Evolutionary conservation across 306 rosid species (phyloP), one percentile per base, ranked within the genome.

Genomic region (Castanopsis chinensis): DNA sequence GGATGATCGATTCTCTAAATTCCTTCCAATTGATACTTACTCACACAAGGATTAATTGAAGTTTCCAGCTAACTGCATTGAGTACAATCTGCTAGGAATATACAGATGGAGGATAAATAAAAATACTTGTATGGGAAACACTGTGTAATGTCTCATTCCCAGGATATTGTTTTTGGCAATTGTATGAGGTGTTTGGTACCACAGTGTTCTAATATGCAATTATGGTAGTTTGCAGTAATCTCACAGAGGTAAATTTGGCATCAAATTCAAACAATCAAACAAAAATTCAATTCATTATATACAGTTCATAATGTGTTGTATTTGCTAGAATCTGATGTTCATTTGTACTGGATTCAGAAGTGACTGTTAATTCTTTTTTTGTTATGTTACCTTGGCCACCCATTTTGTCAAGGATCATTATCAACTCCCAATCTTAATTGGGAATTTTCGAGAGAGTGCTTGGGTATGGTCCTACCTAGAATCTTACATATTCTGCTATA

Each of bases 1-100:
- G 78, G 84, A 85, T 0, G 92, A 89, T 4, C 78, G 81, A 64
- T 82, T 82, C 11, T 82, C 90, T 4, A 87, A 88, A 81, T 87
- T 77, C 56, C 71, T 88, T 68, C 88, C 78, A 2, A 55, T 81
- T 21, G 92, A 88, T 3, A 30, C 84, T 43, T 82, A 71, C 80
- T 68, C 90, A 33, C 85, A 68, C 69, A 84, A 91, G 78, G 87
- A 87, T 82, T 87, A 65, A 78, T 76, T 7, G 8, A 21, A 52
- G 7, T 19, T 35, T n/a, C 30, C 52, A 13, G 12, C n/a, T 14
- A 53, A 35, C 6, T 10, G 54, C 5, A 25, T 18, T 23, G 32
- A 67, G 51, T 27, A 19, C 45, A 19, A 15, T 30, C 32, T 5
- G 23, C 15, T 45, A 12, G 78, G 53, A 35, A 59, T 67, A 18